phyloP scores from a whole-genome alignment of 1,139 yeast species.

The Blastobotrys petasosporus region DNA sequence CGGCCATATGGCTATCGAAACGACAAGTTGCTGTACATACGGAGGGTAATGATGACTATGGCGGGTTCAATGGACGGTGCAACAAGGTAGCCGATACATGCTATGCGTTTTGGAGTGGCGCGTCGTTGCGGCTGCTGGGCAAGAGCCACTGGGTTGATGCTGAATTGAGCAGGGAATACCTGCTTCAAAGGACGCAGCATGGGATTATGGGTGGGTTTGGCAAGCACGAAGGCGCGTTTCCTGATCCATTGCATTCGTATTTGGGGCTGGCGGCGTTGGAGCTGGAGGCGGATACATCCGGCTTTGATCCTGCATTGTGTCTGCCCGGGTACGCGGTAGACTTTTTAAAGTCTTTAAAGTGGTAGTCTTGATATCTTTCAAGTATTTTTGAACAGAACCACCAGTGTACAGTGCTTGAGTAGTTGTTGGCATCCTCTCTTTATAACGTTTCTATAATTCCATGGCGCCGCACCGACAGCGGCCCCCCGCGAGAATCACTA shows the following conservation, averaged over 20 bases:
- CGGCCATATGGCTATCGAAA: slow-evolving; percentile 55
- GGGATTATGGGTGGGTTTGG: slow-evolving; percentile 71
- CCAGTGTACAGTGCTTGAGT: too few species aligned
- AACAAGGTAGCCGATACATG: slow-evolving; percentile 88
- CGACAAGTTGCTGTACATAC: slow-evolving; percentile 42
- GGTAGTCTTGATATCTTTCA: too few species aligned
- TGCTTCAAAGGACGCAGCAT: slow-evolving; percentile 60
- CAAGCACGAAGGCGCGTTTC: slow-evolving; percentile 55
- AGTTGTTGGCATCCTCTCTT: too few species aligned
- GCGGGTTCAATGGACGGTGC: slow-evolving; percentile 85
- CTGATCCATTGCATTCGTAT: slow-evolving; percentile 44
- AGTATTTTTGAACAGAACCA: too few species aligned
- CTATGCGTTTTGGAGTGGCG: slow-evolving; percentile 85
- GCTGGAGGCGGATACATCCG: slow-evolving; percentile 18
- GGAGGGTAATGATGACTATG: slow-evolving; percentile 42
- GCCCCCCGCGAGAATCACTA: too few species aligned
- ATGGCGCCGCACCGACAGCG: too few species aligned
- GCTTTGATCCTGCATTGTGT: slow-evolving; percentile 25
- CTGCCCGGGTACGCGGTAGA: slow-evolving; percentile 19
- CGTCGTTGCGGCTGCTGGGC: slow-evolving; percentile 46
- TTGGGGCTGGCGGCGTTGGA: slow-evolving; percentile 36
- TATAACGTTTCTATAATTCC: too few species aligned
- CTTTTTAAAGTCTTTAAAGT: slow-evolving; percentile 11
- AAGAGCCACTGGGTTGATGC: slow-evolving; percentile 36
- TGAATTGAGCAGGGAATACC: slow-evolving; percentile 39